Evolutionary conservation across 2,329 filamentous ascomycete species (phyloP).

Genomic region (Fusarium subtropicale): DNA sequence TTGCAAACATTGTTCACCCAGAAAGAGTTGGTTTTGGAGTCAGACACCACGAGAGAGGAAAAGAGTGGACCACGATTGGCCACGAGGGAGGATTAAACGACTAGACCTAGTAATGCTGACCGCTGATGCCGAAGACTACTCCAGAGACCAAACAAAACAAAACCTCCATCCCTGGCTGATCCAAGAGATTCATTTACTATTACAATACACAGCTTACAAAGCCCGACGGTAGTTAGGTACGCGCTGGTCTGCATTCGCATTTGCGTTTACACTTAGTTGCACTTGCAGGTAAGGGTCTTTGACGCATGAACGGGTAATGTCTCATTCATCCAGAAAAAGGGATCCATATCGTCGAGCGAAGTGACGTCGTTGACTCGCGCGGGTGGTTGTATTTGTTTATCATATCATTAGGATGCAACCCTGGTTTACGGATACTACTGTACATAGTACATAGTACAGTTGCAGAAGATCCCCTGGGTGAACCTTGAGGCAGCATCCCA

Average conservation of each 20-base stretch:
- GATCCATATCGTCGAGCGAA: slow-evolving; percentile 25
- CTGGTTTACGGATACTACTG: background rate
- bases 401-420: slow-evolving; percentile 7
- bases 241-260: background rate
- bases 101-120: background rate
- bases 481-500: background rate
- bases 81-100: background rate
- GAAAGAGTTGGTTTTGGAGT: slow-evolving; percentile 17
- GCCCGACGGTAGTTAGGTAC: background rate
- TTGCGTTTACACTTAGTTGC: background rate
- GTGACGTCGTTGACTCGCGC: slow-evolving; percentile 37
- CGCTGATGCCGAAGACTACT: slow-evolving; percentile 3
- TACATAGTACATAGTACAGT: background rate
- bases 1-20: background rate
- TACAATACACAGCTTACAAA: background rate
- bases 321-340: slow-evolving; percentile 6
- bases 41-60: slow-evolving; percentile 39
- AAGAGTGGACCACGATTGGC: slow-evolving; percentile 34
- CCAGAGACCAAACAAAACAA: background rate
- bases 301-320: slow-evolving; percentile 21
- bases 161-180: background rate
- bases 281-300: slow-evolving; percentile 1
- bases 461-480: slow-evolving; percentile 4
- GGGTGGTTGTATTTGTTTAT: slow-evolving; percentile 4
- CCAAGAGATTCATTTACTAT: background rate